Conservation (phyloP, 2,329 filamentous ascomycete genomes). For the Fusarium sp. region DNA sequence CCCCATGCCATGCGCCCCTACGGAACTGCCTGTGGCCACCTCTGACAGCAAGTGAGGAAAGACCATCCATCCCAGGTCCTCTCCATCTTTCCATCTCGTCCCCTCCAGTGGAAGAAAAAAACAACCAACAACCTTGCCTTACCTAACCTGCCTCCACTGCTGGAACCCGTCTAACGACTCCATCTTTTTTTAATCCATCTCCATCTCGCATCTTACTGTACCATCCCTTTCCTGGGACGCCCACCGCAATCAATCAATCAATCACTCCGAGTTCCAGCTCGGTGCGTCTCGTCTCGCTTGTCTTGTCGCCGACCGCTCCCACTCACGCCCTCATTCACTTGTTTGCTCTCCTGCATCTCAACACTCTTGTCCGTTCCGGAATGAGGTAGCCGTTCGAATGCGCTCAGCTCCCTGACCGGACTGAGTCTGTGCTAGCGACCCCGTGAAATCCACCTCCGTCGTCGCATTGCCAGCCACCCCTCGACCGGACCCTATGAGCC, state of each 20-base stretch:
- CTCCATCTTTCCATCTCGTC: slow-evolving; percentile 27
- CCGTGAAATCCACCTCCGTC: slow-evolving; percentile 43
- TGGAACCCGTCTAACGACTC: slow-evolving; percentile 39
- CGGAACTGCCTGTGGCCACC: slow-evolving; percentile 32
- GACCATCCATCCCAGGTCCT: slow-evolving; percentile 21
- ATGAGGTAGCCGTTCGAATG: slow-evolving; percentile 68
- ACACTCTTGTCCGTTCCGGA: slow-evolving; percentile 52
- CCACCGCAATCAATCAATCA: slow-evolving; percentile 27
- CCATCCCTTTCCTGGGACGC: slow-evolving; percentile 33
- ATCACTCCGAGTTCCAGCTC: slow-evolving; percentile 13
- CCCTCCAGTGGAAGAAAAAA: slow-evolving; percentile 21
- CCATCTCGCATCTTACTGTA: slow-evolving; percentile 39
- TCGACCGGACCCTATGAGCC: slow-evolving; percentile 51
- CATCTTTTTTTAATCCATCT: slow-evolving; percentile 42
- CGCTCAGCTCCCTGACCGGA: slow-evolving; percentile 71
- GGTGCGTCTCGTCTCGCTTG: slow-evolving; percentile 12
- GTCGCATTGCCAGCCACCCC: slow-evolving; percentile 48
- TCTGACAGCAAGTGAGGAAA: slow-evolving; percentile 29
- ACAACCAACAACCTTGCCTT: slow-evolving; percentile 37
- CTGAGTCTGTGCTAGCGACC: slow-evolving; percentile 58
- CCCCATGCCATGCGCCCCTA: slow-evolving; percentile 33
- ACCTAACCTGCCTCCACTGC: slow-evolving; percentile 21
- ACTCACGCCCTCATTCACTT: slow-evolving; percentile 6
- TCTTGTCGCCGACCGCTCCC: slow-evolving; percentile 18
- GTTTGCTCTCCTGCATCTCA: slow-evolving; percentile 24